phyloP scores from a whole-genome alignment of 140 eudicot species.

The Stevia rebaudiana region DNA sequence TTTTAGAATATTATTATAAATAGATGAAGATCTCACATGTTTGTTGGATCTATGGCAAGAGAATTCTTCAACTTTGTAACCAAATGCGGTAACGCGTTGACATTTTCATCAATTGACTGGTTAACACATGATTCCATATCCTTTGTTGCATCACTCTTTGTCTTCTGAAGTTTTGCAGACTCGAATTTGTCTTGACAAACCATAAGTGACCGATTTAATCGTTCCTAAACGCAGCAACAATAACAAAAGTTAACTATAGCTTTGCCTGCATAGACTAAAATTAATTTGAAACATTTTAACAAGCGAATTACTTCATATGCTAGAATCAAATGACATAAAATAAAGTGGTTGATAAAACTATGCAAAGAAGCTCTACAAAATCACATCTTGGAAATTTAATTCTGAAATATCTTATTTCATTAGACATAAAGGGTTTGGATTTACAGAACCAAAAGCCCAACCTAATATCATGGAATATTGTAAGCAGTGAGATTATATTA shows the following conservation, averaged over 20 bases:
- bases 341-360: not conserved
- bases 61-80: constrained; percentile 64
- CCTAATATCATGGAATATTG: not conserved
- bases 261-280: not conserved
- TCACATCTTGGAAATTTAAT: not conserved
- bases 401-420: too few relatives aligned
- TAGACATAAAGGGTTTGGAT: not conserved
- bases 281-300: not conserved
- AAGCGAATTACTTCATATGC: not conserved
- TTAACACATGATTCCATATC: constrained; percentile 86
- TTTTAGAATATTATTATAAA: constrained; percentile 1
- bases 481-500: not conserved
- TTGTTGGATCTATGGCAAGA: constrained; percentile 29
- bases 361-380: too few relatives aligned
- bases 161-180: constrained; percentile 68
- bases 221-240: constrained; percentile 46
- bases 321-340: not conserved
- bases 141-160: constrained; percentile 36
- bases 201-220: constrained; percentile 63
- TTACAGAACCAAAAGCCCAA: not conserved
- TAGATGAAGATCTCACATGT: constrained; percentile 7
- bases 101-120: constrained; percentile 60
- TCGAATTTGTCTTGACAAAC: constrained; percentile 94
- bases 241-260: not conserved
- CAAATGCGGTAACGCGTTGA: constrained; percentile 58